Base-by-base conservation (phyloP, 768 basidiomycete genomes). In the Nidularia sp. region DNA sequence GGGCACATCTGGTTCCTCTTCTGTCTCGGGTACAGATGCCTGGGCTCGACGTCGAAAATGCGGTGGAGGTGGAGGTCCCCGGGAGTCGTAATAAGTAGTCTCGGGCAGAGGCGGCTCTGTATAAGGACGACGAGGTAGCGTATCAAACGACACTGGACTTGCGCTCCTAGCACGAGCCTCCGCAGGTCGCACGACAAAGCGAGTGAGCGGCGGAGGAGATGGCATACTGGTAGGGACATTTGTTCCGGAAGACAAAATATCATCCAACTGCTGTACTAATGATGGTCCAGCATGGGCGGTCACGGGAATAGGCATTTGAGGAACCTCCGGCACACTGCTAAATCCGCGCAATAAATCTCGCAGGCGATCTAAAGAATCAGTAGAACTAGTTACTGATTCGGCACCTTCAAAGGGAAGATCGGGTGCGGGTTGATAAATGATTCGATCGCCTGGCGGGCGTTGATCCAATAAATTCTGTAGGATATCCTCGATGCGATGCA, bases 201-300 rank as follows among this genome's bases (percentile, higher is more conserved):
- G 12, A 45, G 22, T 45, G 12, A 45, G 44, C 13, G 12, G 65
- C 0, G 86, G 85, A 9, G 85, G 78, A 1, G 65, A 68, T 45
- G 76, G 70, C 12, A 78, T 70, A 10, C 68, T 66, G 5, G 68
- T 66, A 12, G 72, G 65, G 1, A 71, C 64, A 18, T 69, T 66
- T 12, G 73, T 68, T 6, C 70, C 72, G 8, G 80, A 62, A n/a
- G 77, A 75, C 29, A 89, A 58, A 34, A 88, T 74, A 6, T 84
- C 81, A 52, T 83, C 78, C 4, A 89, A 64, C 49, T 81, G 78
- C 47, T 85, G 77, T 6, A 80, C 79, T 35, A 88, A 68, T 0
- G 85, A 79, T 3, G 71, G 78, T 6, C 78, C 79, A 31, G 73
- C 57, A 5, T 74, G 75, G 4, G 74, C 63, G 4, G 81, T 74